Evolutionary conservation across 2,329 filamentous ascomycete species (phyloP).

Genomic region (Calonectria pseudoturangicola): DNA sequence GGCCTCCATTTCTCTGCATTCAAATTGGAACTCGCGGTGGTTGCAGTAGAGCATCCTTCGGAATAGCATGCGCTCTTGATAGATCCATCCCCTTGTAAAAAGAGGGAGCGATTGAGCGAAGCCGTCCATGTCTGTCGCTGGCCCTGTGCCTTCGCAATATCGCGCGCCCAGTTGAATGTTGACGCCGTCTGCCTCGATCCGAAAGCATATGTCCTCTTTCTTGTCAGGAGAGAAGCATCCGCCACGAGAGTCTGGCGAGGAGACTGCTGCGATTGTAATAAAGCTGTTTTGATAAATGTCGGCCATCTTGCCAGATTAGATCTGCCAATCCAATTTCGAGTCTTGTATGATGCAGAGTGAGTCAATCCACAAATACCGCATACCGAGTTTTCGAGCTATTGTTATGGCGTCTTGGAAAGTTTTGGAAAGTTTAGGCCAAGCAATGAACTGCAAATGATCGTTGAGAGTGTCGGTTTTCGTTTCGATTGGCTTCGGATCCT

Average conservation of each 20-base stretch:
- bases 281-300: constrained; percentile 19
- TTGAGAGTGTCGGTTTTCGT: neutral
- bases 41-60: constrained; percentile 48
- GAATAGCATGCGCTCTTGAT: constrained; percentile 49
- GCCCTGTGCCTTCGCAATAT: constrained; percentile 2
- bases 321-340: constrained; percentile 19
- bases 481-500: constrained; percentile 5
- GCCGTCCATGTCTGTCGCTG: neutral
- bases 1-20: constrained; percentile 34
- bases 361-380: constrained; percentile 27
- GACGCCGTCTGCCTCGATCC: neutral
- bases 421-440: constrained; percentile 11
- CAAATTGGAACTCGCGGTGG: constrained; percentile 43
- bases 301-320: constrained; percentile 33
- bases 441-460: neutral
- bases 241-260: constrained; percentile 5
- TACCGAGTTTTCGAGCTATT: constrained; percentile 11
- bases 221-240: constrained; percentile 25
- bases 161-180: neutral
- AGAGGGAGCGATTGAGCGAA: constrained; percentile 5
- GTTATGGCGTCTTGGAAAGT: constrained; percentile 25
- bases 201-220: constrained; percentile 14
- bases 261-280: constrained; percentile 20
- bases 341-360: constrained; percentile 30
- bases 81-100: constrained; percentile 46